These are phyloP conservation scores for Gossypium mustelinum DNA, from an alignment of 345 rosid species.

Conservation along the genomic window DNA sequence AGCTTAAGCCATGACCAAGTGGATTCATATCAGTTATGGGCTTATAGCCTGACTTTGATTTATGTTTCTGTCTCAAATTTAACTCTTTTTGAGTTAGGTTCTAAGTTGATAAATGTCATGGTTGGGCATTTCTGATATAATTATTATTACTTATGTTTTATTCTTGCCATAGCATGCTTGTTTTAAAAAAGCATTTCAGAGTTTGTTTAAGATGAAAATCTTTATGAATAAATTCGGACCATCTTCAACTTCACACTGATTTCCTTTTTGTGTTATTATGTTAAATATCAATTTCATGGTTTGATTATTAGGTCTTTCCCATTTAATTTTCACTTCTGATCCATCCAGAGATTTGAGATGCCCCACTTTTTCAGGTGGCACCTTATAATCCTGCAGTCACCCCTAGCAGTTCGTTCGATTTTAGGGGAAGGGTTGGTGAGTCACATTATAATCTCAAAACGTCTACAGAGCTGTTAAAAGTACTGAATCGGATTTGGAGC, in stretches of 20 bases:
- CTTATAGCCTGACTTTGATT: neutral
- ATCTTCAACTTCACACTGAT: too few species aligned
- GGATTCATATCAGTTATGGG: neutral
- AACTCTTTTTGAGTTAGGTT: neutral
- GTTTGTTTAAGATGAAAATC: neutral
- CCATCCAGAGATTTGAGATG: neutral
- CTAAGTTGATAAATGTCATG: neutral
- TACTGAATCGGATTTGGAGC: conserved; percentile 87
- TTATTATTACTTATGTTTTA: neutral
- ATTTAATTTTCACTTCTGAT: neutral
- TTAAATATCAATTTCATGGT: neutral
- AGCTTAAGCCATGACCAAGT: neutral
- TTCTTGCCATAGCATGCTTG: neutral
- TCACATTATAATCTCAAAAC: conserved; percentile 73
- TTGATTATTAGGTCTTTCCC: neutral
- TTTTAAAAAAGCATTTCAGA: neutral
- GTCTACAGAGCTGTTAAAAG: conserved; percentile 84
- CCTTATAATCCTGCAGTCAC: conserved; percentile 75
- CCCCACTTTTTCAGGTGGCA: conserved; percentile 51
- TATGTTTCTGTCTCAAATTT: neutral
- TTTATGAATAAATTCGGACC: neutral
- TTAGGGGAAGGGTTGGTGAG: conserved; percentile 60
- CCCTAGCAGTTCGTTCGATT: conserved; percentile 73
- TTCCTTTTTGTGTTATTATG: neutral
- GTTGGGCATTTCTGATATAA: neutral